A percentile compares a stretch with the other conserved stretches of the same genome.
Evolutionary conservation across 441 rosid genomes (phyloP).

Genomic region (Pelargonium cotyledonis): DNA sequence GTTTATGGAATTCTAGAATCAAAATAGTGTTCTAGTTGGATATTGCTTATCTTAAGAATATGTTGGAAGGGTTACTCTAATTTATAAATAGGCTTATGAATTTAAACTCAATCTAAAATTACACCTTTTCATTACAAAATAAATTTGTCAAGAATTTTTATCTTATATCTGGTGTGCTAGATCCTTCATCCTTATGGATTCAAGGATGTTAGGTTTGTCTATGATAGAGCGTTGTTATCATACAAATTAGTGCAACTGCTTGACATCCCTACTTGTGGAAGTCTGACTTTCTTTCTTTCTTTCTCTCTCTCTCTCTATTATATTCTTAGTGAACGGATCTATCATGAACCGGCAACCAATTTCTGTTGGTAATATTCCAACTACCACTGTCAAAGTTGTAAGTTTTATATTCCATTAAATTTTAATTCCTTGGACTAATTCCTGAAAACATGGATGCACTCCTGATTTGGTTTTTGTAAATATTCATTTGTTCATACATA

Average conservation of each 20-base stretch:
- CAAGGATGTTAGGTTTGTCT: background rate
- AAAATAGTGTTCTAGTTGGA: background rate
- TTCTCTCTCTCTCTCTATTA: background rate
- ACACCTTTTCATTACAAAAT: background rate
- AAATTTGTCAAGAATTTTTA: too few species aligned
- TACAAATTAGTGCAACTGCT: background rate
- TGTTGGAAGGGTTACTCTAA: background rate
- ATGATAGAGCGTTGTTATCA: background rate
- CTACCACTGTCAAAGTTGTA: conserved; percentile 87
- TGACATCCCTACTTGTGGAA: conserved; percentile 21
- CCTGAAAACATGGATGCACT: conserved; percentile 12
- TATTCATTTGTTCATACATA: conserved; percentile 14
- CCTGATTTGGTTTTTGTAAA: conserved; percentile 11
- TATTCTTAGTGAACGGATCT: conserved; percentile 62
- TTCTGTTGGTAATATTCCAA: conserved; percentile 63
- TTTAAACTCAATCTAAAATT: background rate
- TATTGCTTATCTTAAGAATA: background rate
- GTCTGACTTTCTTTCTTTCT: conserved; percentile 14
- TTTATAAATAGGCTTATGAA: background rate
- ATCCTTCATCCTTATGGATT: background rate
- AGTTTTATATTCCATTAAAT: conserved; percentile 31
- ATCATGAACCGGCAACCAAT: conserved; percentile 55
- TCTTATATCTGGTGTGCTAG: background rate
- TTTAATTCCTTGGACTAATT: conserved; percentile 6
- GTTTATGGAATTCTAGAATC: background rate